phyloP scores from a whole-genome alignment of 108 stramenopile genomes.

The Cylindrotheca fusiformis region DNA sequence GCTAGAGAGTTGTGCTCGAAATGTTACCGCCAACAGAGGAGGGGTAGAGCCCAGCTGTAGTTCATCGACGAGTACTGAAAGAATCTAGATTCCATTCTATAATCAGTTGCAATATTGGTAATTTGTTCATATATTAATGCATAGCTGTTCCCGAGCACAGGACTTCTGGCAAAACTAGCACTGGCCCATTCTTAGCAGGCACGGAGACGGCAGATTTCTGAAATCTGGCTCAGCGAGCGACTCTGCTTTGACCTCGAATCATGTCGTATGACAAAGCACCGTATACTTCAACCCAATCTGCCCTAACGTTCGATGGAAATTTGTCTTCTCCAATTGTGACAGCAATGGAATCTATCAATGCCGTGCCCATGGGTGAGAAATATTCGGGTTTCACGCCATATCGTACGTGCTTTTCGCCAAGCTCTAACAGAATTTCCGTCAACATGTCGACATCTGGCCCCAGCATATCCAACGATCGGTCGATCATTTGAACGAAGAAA shows the following conservation, averaged over 20 bases:
- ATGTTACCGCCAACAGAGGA: too few relatives aligned
- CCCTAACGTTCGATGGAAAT: slow-evolving; percentile 22
- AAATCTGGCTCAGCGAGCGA: too few relatives aligned
- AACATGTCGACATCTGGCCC: slow-evolving; percentile 31
- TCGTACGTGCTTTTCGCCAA: slow-evolving; percentile 22
- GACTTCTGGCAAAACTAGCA: too few relatives aligned
- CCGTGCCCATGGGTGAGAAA: slow-evolving; percentile 27
- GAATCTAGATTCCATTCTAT: too few relatives aligned
- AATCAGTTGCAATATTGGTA: too few relatives aligned
- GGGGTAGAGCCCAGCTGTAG: too few relatives aligned
- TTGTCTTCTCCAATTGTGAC: slow-evolving; percentile 25
- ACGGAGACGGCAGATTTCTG: too few relatives aligned
- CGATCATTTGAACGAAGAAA: slow-evolving; percentile 8
- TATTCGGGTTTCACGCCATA: slow-evolving; percentile 36
- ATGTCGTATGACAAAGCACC: not conserved
- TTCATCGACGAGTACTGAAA: too few relatives aligned
- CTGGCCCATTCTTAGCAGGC: too few relatives aligned
- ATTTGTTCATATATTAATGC: too few relatives aligned
- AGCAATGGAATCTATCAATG: slow-evolving; percentile 20
- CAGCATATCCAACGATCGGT: slow-evolving; percentile 28
- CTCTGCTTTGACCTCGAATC: slow-evolving; percentile 11
- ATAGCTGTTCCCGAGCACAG: too few relatives aligned
- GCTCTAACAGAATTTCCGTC: slow-evolving; percentile 24
- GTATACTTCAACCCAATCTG: slow-evolving; percentile 1
- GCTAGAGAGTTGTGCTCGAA: too few relatives aligned